Evolutionary conservation across 139 green algal genomes (phyloP), one percentile per base, ranked within the genome.

Genomic region (Closterium sp.): DNA sequence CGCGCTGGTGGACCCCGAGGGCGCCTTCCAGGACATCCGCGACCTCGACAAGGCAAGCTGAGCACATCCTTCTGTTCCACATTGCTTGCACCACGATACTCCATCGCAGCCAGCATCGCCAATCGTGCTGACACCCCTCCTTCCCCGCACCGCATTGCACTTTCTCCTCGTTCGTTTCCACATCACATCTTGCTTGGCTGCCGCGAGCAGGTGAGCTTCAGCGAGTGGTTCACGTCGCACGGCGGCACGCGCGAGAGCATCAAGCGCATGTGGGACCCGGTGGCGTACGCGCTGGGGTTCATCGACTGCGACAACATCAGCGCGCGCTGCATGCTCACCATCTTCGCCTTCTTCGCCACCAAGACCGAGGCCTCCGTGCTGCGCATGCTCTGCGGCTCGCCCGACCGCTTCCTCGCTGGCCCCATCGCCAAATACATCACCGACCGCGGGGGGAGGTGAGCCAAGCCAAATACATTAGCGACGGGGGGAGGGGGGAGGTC

Each of bases 261-360:
- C 88, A 96, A 98, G 90, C 95, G 97, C 81, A 99, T 99, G 97
- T 99, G 97, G 97, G 97, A 99, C 94, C 97, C 97, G 35, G 98
- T 99, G 69, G 97, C 97, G 7, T 99, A 99, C 90, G 97, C 97
- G 6, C 95, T 99, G 69, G 97, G 97, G 35, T 99, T 99, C 95
- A 92, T 99, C 84, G 96, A 99, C 95, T 99, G 97, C 95, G 96
- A 99, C 84, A 89, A 96, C 90, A 99, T 99, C 95, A 97, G 94
- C 19, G 97, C 97, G 1, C 95, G 97, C 83, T 99, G 97, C 95
- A 99, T 99, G 97, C 95, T 99, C 33, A 98, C 97, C 87, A 99
- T 99, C 94, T 97, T 97, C 93, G 97, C 98, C 92, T 99, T 99
- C 95, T 99, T 99, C 92, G 98, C 97, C 66, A 99, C 97, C 92